Percentiles rank a stretch among this genome's conserved stretches.
These are phyloP conservation scores for Moesziomyces parantarcticus DNA, from an alignment of 1,284 basidiomycete species.

Conservation along the genomic window DNA sequence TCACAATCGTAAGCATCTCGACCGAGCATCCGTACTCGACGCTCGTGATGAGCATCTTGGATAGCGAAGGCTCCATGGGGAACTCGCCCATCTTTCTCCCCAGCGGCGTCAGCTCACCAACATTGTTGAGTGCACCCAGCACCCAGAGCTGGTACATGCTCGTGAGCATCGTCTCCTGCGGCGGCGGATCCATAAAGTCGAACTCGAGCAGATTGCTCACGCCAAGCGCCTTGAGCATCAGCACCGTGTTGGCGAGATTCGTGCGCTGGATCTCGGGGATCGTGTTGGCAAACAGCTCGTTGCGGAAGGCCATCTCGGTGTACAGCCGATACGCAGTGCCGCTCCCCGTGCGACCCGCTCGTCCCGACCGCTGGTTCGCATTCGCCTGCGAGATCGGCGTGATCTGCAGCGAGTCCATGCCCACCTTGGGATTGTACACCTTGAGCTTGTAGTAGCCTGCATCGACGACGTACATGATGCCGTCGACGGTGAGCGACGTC, in stretches of 20 bases:
- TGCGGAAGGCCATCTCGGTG: slow-evolving; percentile 94
- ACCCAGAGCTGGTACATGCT: slow-evolving; percentile 99
- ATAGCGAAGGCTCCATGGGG: slow-evolving; percentile 81
- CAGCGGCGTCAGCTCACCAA: slow-evolving; percentile 90
- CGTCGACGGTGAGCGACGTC: slow-evolving; percentile 93
- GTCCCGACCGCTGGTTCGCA: slow-evolving; percentile 91
- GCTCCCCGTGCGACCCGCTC: slow-evolving; percentile 90
- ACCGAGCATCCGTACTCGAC: slow-evolving; percentile 91
- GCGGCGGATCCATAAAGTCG: slow-evolving; percentile 97
- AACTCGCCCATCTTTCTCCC: slow-evolving; percentile 99
- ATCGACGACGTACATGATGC: slow-evolving; percentile 96
- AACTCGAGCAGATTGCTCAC: slow-evolving; percentile 96
- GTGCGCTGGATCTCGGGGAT: slow-evolving; percentile 98
- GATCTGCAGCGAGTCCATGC: slow-evolving; percentile 98
- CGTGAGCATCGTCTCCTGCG: slow-evolving; percentile 74
- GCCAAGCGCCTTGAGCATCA: slow-evolving; percentile 92
- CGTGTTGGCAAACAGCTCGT: slow-evolving; percentile 95
- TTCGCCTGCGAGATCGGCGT: slow-evolving; percentile 96
- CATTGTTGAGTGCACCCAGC: slow-evolving; percentile 93
- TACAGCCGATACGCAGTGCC: slow-evolving; percentile 93
- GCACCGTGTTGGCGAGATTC: slow-evolving; percentile 94
- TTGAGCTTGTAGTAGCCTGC: slow-evolving; percentile 97
- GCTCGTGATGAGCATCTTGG: slow-evolving; percentile 96
- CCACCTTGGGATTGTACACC: slow-evolving; percentile 98
- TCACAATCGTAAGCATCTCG: slow-evolving; percentile 98